Conservation (phyloP, 805 yeast species). For the Tetrapisispora iriomotensis region DNA sequence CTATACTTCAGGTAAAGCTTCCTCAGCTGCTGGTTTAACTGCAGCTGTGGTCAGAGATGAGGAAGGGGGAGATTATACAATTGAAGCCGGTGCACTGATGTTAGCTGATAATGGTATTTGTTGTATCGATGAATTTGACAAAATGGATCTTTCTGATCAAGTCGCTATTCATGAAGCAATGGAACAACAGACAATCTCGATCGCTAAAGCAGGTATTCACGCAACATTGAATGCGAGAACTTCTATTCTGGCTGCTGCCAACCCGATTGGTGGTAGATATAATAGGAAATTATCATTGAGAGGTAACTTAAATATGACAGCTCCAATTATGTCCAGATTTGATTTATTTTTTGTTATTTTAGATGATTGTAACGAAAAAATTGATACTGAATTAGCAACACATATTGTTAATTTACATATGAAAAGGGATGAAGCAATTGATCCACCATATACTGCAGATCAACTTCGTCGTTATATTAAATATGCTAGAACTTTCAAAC, state of each 20-base stretch:
- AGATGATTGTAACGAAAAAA: slow-evolving; percentile 87
- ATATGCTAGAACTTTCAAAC: slow-evolving; percentile 89
- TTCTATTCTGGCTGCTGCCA: slow-evolving; percentile 96
- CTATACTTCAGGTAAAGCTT: slow-evolving; percentile 96
- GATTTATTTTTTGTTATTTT: slow-evolving; percentile 89
- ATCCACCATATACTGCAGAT: slow-evolving; percentile 82
- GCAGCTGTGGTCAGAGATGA: slow-evolving; percentile 97
- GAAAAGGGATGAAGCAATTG: slow-evolving; percentile 80
- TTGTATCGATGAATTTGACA: slow-evolving; percentile 97
- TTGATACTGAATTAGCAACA: slow-evolving; percentile 81
- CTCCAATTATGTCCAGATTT: slow-evolving; percentile 97
- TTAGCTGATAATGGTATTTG: slow-evolving; percentile 97
- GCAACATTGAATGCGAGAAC: slow-evolving; percentile 96
- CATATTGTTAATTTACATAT: slow-evolving; percentile 92
- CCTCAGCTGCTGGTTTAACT: slow-evolving; percentile 96
- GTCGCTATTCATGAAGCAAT: slow-evolving; percentile 99
- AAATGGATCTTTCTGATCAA: slow-evolving; percentile 92
- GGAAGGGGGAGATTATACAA: slow-evolving; percentile 93
- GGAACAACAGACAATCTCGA: slow-evolving; percentile 98
- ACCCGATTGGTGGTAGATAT: slow-evolving; percentile 95
- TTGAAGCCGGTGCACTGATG: slow-evolving; percentile 98
- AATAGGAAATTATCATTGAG: slow-evolving; percentile 77
- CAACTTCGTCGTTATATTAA: slow-evolving; percentile 80
- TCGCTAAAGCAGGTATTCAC: slow-evolving; percentile 97
- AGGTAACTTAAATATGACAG: slow-evolving; percentile 87